Evolutionary conservation across 176 grass and related monocot species (phyloP).

Genomic region (Eleusine coracana): DNA sequence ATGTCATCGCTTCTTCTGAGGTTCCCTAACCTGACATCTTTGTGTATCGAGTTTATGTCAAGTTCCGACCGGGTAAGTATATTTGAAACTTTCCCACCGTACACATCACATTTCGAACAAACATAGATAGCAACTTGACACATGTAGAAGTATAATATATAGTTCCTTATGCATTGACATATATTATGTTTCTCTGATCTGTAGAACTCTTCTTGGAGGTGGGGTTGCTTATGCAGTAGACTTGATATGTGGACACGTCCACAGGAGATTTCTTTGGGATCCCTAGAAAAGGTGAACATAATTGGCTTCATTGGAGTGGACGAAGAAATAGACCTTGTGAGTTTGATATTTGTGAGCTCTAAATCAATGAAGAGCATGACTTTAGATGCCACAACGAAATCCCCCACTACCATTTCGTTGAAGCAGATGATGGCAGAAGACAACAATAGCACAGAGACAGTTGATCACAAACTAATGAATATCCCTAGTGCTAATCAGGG

Average conservation of each 20-base stretch:
- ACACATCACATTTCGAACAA: no score
- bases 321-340: background rate
- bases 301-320: background rate
- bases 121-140: no score
- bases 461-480: background rate
- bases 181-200: no score
- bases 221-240: background rate
- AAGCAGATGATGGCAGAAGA: background rate
- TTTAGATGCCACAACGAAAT: background rate
- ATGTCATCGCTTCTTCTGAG: background rate
- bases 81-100: no score
- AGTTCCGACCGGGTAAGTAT: no score
- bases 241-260: background rate
- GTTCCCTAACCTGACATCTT: background rate
- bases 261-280: background rate
- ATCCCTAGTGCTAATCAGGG: background rate
- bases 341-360: background rate
- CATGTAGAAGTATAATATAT: no score
- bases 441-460: background rate
- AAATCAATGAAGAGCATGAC: background rate
- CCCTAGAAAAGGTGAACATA: background rate
- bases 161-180: no score
- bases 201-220: no score
- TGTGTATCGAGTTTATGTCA: background rate
- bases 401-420: background rate